phyloP scores from a whole-genome alignment of 768 basidiomycete genomes.

The Auriscalpium microsporum region DNA sequence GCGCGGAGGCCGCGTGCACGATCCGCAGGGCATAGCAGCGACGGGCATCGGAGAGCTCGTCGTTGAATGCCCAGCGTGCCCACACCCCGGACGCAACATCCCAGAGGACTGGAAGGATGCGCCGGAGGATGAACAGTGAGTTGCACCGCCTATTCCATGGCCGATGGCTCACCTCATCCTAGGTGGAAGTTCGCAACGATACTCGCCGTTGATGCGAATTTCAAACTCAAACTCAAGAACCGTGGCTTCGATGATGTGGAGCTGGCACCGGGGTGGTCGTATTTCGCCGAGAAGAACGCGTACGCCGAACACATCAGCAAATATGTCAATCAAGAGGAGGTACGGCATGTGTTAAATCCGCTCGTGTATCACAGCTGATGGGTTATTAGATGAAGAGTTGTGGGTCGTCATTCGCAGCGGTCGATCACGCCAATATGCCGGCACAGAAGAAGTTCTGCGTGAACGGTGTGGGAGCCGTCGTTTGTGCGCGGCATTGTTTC shows the following conservation, averaged over 20 bases:
- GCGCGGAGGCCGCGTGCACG: constrained; percentile 15
- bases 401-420: not conserved
- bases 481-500: constrained; percentile 3
- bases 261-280: not conserved
- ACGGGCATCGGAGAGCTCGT: constrained; percentile 10
- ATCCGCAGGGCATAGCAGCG: constrained; percentile 8
- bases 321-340: not conserved
- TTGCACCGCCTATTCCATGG: not conserved
- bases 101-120: constrained; percentile 12
- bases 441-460: not conserved
- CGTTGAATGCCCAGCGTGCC: constrained; percentile 19
- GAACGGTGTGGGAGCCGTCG: constrained; percentile 5
- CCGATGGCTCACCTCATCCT: not conserved
- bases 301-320: not conserved
- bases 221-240: not conserved
- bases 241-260: not conserved
- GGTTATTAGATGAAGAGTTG: not conserved
- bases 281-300: not conserved
- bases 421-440: constrained; percentile 3
- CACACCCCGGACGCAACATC: constrained; percentile 15
- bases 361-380: not conserved
- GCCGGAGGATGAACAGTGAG: constrained; percentile 9
- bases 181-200: not conserved
- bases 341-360: constrained; percentile 18
- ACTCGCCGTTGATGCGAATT: constrained; percentile 10